Evolutionary conservation across 805 yeast species (phyloP), one percentile per base, ranked within the genome.

Genomic region (Dipodascus albidus): DNA sequence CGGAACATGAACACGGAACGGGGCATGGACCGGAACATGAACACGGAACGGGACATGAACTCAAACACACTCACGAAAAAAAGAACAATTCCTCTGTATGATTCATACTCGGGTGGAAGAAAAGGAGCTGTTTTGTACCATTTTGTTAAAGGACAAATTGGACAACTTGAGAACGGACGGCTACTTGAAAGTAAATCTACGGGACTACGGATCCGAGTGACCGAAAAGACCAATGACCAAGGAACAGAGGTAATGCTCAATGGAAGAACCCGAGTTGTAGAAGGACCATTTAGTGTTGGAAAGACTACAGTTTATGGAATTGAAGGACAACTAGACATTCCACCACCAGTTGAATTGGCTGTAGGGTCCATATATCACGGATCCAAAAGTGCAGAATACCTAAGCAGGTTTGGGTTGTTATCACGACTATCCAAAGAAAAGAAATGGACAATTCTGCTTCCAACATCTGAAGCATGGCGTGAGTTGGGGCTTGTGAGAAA

Each of bases 381-480:
- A 60, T 77, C 95, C 2, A 77, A 73, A 56, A 81, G 95, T 0
- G 62, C 88, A 50, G 69, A 74, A 19, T 80, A 78, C 59, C 65
- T 90, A 55, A 74, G 77, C 50, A 67, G 75, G 15, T 72, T 80
- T 47, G 75, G 73, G 4, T 64, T 87, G 35, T 67, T 80, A 21
- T 27, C 9, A 11, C 76, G 77, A 54, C 71, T 85, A 47, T 69
- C 75, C 14, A 74, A 74, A 2, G 83, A 82, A 54, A 67, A 69
- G 20, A 93, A 95, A 0, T 87, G 88, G 69, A 80, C 96, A 0
- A 68, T 83, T 0, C 78, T 90, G 52, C 69, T 90, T 24, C 98
- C 98, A 0, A 82, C 89, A 54, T 81, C 85, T 27, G 71, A 74
- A 47, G 77, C 90, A 0, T 89, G 96, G 96, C 74, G 75, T 22